Evolutionary conservation across 768 basidiomycete species (phyloP).

Genomic region (Mycena pura): DNA sequence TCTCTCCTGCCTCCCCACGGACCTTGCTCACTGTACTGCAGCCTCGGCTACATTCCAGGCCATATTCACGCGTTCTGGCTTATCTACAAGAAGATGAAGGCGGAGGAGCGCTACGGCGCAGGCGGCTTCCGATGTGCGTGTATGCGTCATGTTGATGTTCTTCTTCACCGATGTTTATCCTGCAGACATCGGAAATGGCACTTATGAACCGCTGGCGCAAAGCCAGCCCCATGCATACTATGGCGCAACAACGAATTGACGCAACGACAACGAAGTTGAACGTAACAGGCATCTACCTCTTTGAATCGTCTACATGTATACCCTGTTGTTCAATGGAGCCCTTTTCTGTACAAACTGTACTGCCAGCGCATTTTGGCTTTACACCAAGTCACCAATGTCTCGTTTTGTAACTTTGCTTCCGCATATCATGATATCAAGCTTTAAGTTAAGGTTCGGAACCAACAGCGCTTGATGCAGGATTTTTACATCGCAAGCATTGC

Average conservation of each 20-base stretch:
- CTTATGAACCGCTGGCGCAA: slow-evolving; percentile 34
- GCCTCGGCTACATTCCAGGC: slow-evolving; percentile 82
- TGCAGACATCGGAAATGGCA: slow-evolving; percentile 38
- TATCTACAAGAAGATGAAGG: slow-evolving; percentile 89
- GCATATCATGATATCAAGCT: too few relatives aligned
- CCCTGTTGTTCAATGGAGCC: too few relatives aligned
- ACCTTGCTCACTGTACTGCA: slow-evolving; percentile 29
- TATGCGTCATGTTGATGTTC: not conserved
- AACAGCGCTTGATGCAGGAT: too few relatives aligned
- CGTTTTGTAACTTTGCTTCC: too few relatives aligned
- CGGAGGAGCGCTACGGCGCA: slow-evolving; percentile 79
- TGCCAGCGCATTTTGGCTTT: too few relatives aligned
- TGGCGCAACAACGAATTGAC: slow-evolving; percentile 27
- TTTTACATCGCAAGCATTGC: too few relatives aligned
- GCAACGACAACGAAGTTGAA: too few relatives aligned
- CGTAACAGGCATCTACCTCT: too few relatives aligned
- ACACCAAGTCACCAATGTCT: too few relatives aligned
- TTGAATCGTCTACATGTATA: not conserved
- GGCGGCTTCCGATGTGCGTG: slow-evolving; percentile 80
- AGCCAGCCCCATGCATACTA: slow-evolving; percentile 29
- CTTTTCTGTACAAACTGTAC: too few relatives aligned
- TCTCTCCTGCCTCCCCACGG: not conserved
- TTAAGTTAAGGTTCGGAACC: too few relatives aligned
- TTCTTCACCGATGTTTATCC: not conserved
- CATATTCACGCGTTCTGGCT: slow-evolving; percentile 85